Evolutionary conservation across 2,329 filamentous ascomycete species (phyloP), one percentile per base, ranked within the genome.

Genomic region (Harringtonia aguacate): DNA sequence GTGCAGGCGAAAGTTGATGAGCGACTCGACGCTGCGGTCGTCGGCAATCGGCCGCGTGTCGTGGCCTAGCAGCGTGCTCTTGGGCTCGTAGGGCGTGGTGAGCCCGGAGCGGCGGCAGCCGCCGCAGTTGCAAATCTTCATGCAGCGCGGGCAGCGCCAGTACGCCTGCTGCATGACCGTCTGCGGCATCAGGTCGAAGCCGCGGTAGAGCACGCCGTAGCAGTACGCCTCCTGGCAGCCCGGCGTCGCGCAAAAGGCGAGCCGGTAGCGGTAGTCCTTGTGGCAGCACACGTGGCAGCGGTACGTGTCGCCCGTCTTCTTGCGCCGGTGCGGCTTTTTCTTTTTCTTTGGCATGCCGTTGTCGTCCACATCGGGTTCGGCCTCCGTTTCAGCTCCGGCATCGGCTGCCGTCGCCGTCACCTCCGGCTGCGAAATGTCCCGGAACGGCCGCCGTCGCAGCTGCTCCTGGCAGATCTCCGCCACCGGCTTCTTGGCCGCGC

Each of bases 391-490:
- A n/a, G 40, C 29, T 68, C 36, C n/a, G n/a, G 69, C 64, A 29
- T 63, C 64, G 8, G 65, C 73, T 3, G 6, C 73, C n/a, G 15
- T 4, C 17, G 20, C 17, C 51, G 59, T 73, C 60, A 58, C 72
- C 5, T 60, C 62, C 4, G 76, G 73, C 51, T 84, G 84, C 9
- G 77, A 84, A 39, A 88, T 80, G 55, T 95, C 86, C 18, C 83
- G 82, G 72, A 82, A 95, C 0, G 90, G 89, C 29, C 92, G 76
- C 43, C 75, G 67, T 50, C 76, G 79, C 15, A 97, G 67, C 54
- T 95, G 86, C 52, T 94, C 85, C 59, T 95, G 90, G 59, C 89
- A 97, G n/a, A 97, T 81, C 54, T 95, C 84, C 6, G 90, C 90
- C 8, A 94, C 69, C 0, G 88, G 83, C 58, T 88, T 94, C 59